Evolutionary conservation across 306 rosid species (phyloP).

Genomic region (Astragalus glycyphyllos): DNA sequence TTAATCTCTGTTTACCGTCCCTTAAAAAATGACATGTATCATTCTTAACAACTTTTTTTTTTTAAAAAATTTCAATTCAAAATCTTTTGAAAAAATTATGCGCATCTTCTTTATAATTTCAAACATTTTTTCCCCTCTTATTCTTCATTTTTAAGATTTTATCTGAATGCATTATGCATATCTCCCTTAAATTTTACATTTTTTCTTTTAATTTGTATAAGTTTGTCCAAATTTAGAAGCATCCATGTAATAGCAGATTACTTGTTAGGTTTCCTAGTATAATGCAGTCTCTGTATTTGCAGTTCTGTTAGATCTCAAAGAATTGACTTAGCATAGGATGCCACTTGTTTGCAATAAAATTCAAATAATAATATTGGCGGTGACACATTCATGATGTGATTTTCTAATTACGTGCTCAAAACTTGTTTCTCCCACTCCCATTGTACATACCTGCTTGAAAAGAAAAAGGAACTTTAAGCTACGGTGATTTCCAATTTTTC

Average conservation of each 20-base stretch:
- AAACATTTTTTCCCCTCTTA: too few species aligned
- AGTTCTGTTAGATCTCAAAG: background rate
- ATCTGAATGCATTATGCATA: background rate
- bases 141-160: too few species aligned
- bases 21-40: background rate
- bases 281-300: slow-evolving; percentile 3
- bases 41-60: too few species aligned
- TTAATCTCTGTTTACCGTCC: background rate
- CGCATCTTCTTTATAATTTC: background rate
- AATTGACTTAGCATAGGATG: slow-evolving; percentile 14
- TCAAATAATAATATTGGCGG: background rate
- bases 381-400: background rate
- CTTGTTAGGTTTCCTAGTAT: background rate
- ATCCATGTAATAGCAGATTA: background rate
- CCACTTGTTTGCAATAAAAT: slow-evolving; percentile 4
- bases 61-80: background rate
- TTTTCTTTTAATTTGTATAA: background rate
- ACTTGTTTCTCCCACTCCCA: background rate
- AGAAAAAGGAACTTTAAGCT: background rate
- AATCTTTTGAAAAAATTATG: background rate
- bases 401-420: background rate
- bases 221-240: background rate
- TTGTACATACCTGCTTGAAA: background rate
- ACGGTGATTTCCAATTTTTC: too few species aligned
- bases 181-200: background rate